These are phyloP conservation scores for Taiozyma sp. DNA, from an alignment of 1,139 yeast species.

Conservation along the genomic window DNA sequence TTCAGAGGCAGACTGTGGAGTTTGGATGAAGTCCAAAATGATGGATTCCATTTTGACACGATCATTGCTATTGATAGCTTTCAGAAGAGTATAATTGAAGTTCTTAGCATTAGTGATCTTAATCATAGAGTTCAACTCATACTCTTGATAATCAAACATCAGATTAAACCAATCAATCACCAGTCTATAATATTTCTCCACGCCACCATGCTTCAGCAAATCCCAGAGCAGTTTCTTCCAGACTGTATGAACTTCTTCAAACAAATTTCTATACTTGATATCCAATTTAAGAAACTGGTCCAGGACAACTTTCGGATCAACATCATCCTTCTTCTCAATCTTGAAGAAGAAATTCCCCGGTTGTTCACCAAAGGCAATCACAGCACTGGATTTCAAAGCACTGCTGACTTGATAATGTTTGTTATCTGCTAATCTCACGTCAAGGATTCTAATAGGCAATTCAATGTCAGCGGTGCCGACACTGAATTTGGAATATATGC, in stretches of 20 bases:
- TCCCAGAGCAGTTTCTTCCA: constrained; percentile 17
- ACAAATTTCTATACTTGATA: constrained; percentile 42
- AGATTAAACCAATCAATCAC: constrained; percentile 1
- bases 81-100: neutral
- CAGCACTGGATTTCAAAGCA: constrained; percentile 28
- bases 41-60: neutral
- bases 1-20: neutral
- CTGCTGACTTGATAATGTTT: constrained; percentile 36
- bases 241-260: constrained; percentile 36
- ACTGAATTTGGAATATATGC: constrained; percentile 62
- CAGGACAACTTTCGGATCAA: constrained; percentile 18
- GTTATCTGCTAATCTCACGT: constrained; percentile 38
- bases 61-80: neutral
- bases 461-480: constrained; percentile 52
- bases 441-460: constrained; percentile 50
- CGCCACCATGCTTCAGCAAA: neutral
- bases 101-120: neutral
- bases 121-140: constrained; percentile 6
- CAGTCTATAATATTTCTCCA: constrained; percentile 4
- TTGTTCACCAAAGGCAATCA: constrained; percentile 64
- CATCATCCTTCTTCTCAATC: constrained; percentile 28
- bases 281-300: constrained; percentile 37
- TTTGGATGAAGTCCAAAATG: constrained; percentile 3
- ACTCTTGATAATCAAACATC: constrained; percentile 11
- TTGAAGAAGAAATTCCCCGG: constrained; percentile 60